A percentile compares a stretch with the other conserved stretches of the same genome.
phyloP scores from a whole-genome alignment of 495 filamentous ascomycete genomes.

The Physcia stellaris region DNA sequence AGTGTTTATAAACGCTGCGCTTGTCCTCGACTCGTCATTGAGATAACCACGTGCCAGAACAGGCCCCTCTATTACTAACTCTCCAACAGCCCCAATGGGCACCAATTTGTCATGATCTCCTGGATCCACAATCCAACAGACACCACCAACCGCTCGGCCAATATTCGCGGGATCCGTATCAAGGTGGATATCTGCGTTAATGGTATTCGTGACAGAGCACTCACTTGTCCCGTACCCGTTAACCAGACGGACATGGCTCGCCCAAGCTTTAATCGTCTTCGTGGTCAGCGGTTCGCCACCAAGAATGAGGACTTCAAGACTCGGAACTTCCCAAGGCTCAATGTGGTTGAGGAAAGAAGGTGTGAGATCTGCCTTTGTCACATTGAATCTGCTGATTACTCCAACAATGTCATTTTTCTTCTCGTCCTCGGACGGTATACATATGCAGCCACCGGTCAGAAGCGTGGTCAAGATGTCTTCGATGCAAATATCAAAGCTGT shows the following conservation, averaged over 20 bases:
- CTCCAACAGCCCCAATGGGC: conserved; percentile 26
- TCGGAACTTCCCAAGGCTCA: conserved; percentile 29
- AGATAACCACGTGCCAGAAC: conserved; percentile 22
- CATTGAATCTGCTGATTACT: conserved; percentile 32
- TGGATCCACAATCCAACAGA: conserved; percentile 23
- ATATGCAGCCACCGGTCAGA: conserved; percentile 42
- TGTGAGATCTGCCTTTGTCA: conserved; percentile 35
- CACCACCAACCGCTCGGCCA: conserved; percentile 6
- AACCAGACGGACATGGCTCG: conserved; percentile 29
- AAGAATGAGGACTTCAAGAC: conserved; percentile 24
- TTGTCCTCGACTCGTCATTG: conserved; percentile 22
- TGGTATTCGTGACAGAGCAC: conserved; percentile 17
- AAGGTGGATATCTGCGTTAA: not conserved
- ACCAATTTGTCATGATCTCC: conserved; percentile 18
- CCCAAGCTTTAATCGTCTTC: conserved; percentile 20
- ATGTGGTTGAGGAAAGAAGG: conserved; percentile 35
- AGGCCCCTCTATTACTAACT: conserved; percentile 26
- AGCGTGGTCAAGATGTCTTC: conserved; percentile 33
- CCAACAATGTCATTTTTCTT: conserved; percentile 33
- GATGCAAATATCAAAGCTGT: conserved; percentile 37
- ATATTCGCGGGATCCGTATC: conserved; percentile 2
- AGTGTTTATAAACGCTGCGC: conserved; percentile 18
- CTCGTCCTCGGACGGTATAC: conserved; percentile 45
- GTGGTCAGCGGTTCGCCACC: conserved; percentile 32
- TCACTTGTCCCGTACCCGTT: conserved; percentile 41